A percentile compares a stretch with the other conserved stretches of the same genome.
These are phyloP conservation scores for Aurantiochytrium sp. DNA, from an alignment of 108 stramenopile genomes.

Conservation along the genomic window DNA sequence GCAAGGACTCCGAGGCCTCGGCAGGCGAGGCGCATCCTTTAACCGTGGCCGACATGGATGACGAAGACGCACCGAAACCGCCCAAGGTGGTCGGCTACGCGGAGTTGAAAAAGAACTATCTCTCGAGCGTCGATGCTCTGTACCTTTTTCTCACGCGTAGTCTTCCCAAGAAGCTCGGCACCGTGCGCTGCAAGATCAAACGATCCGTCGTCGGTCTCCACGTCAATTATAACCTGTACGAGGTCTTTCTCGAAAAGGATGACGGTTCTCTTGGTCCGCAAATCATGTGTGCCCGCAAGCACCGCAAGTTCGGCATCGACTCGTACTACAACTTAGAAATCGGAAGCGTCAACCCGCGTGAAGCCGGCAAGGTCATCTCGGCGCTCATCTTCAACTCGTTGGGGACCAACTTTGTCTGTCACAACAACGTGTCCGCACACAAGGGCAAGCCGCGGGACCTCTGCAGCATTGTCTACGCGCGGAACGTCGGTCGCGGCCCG, in stretches of 20 bases:
- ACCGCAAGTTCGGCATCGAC: constrained; percentile 47
- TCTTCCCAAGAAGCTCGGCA: constrained; percentile 55
- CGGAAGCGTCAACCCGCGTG: constrained; percentile 51
- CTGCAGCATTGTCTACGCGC: constrained; percentile 62
- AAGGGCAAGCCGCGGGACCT: constrained; percentile 51
- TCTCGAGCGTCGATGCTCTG: constrained; percentile 29
- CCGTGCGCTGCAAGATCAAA: constrained; percentile 67
- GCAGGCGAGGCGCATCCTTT: not conserved
- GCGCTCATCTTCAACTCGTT: constrained; percentile 71
- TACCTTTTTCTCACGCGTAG: constrained; percentile 57
- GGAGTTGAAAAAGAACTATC: not conserved
- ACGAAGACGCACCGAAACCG: not conserved
- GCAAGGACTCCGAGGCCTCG: not conserved
- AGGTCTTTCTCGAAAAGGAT: constrained; percentile 60
- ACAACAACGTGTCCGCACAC: constrained; percentile 30
- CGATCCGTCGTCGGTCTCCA: constrained; percentile 63
- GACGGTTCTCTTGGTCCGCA: constrained; percentile 54
- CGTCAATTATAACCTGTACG: constrained; percentile 70
- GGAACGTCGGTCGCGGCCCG: constrained; percentile 67
- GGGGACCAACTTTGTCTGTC: constrained; percentile 52
- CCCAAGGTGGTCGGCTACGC: not conserved
- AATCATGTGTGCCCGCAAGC: constrained; percentile 68
- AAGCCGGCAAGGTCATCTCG: constrained; percentile 71
- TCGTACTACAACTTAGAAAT: not conserved
- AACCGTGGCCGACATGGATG: not conserved